These are phyloP conservation scores for Lathyrus sativus DNA, from an alignment of 306 rosid genomes.

Conservation along the genomic window DNA sequence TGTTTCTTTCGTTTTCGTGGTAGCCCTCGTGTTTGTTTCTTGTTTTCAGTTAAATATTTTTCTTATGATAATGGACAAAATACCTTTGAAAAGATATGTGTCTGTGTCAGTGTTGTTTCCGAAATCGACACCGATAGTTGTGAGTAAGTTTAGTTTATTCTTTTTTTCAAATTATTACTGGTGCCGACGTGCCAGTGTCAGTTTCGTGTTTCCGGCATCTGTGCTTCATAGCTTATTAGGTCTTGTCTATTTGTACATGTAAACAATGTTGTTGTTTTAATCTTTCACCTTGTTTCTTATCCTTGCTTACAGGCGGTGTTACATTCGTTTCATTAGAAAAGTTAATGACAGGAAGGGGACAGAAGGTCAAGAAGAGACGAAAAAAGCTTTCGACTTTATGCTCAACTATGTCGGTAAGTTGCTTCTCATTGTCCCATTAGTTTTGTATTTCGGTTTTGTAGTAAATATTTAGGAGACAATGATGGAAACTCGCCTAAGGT, in stretches of 20 bases:
- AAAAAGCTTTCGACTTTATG: conserved; percentile 97
- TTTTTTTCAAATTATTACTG: no score
- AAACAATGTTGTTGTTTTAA: conserved; percentile 1
- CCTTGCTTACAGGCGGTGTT: conserved; percentile 69
- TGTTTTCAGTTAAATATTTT: conserved; percentile 19
- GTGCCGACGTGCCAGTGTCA: no score
- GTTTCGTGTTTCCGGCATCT: no score
- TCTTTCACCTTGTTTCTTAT: conserved; percentile 37
- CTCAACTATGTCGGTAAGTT: conserved; percentile 83
- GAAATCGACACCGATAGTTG: no score
- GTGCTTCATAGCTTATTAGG: neutral
- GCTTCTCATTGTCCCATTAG: conserved; percentile 33
- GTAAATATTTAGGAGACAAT: conserved; percentile 21
- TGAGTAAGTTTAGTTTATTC: no score
- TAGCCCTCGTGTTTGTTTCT: neutral
- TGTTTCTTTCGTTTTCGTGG: conserved; percentile 2
- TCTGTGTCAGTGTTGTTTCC: no score
- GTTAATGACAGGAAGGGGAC: conserved; percentile 80
- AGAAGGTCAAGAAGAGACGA: conserved; percentile 98
- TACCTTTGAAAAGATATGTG: no score
- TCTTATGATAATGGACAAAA: conserved; percentile 16
- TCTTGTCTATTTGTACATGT: conserved; percentile 4
- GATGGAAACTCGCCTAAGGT: conserved; percentile 8
- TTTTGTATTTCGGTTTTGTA: conserved; percentile 21
- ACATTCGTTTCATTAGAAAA: conserved; percentile 89